A percentile compares a stretch with the other conserved stretches of the same genome.
phyloP scores from a whole-genome alignment of 495 filamentous ascomycete genomes.

The Hypoxylon lenormandii region DNA sequence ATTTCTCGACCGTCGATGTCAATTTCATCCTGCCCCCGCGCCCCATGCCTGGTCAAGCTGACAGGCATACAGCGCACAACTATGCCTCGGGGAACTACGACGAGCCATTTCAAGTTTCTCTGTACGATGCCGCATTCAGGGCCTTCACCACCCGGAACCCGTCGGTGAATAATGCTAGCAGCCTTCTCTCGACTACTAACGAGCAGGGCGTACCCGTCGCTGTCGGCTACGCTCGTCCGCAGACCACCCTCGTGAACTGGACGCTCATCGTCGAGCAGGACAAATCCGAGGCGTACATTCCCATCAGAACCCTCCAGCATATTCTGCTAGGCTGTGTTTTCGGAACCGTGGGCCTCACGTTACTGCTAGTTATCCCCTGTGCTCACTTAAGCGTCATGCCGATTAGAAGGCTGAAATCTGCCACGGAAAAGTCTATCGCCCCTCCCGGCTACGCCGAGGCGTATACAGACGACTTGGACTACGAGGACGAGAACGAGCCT shows the following conservation, averaged over 20 bases:
- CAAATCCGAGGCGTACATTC: conserved; percentile 76
- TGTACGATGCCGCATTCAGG: conserved; percentile 69
- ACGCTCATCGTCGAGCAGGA: conserved; percentile 82
- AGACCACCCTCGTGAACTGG: conserved; percentile 77
- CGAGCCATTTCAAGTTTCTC: conserved; percentile 66
- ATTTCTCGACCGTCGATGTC: conserved; percentile 56
- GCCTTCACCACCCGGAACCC: conserved; percentile 62
- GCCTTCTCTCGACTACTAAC: conserved; percentile 73
- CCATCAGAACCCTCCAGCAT: conserved; percentile 76
- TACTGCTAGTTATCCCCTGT: conserved; percentile 77
- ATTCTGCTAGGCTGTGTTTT: conserved; percentile 88
- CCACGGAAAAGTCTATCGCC: conserved; percentile 79
- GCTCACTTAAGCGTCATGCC: conserved; percentile 84
- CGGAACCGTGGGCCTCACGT: conserved; percentile 75
- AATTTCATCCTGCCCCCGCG: conserved; percentile 63
- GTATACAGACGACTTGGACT: conserved; percentile 55
- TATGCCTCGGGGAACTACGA: conserved; percentile 56
- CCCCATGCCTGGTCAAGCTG: conserved; percentile 47
- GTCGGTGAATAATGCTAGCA: conserved; percentile 70
- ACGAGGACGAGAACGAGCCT: conserved; percentile 54
- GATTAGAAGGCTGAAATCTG: conserved; percentile 78
- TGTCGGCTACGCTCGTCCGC: conserved; percentile 76
- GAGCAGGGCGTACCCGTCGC: conserved; percentile 74
- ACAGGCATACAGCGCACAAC: conserved; percentile 63
- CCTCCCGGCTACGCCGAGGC: conserved; percentile 70